Evolutionary conservation across 106 monocot species (phyloP).

Genomic region (Phalaenopsis equestris): DNA sequence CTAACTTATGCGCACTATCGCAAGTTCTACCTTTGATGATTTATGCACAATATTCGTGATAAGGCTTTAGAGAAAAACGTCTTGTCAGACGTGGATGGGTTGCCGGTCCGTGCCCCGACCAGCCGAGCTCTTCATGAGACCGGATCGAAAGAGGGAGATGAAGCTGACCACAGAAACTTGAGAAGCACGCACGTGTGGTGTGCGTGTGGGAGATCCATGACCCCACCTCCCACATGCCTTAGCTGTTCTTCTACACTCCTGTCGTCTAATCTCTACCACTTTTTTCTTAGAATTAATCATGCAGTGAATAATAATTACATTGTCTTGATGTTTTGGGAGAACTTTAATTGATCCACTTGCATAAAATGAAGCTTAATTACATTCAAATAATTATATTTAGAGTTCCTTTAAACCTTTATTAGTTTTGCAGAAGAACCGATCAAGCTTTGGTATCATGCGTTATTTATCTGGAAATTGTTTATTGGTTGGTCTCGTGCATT

Average conservation of each 20-base stretch:
- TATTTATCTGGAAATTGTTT: too few relatives aligned
- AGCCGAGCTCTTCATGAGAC: constrained; percentile 5
- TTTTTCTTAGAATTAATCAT: background rate
- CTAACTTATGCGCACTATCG: background rate
- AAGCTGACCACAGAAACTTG: background rate
- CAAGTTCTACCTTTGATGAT: too few relatives aligned
- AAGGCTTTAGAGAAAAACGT: background rate
- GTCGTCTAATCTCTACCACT: background rate
- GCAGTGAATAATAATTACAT: too few relatives aligned
- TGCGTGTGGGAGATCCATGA: background rate
- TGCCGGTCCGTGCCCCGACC: constrained; percentile 1
- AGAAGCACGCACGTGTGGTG: constrained; percentile 3
- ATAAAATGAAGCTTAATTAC: too few relatives aligned
- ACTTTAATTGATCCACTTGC: too few relatives aligned
- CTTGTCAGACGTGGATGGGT: constrained; percentile 2
- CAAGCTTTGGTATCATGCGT: too few relatives aligned
- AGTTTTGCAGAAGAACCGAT: too few relatives aligned
- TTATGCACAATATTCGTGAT: too few relatives aligned
- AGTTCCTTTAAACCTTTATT: too few relatives aligned
- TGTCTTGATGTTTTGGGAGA: too few relatives aligned
- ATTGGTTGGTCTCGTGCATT: too few relatives aligned
- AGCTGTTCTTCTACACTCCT: background rate
- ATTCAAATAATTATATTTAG: too few relatives aligned
- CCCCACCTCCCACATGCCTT: constrained; percentile 8
- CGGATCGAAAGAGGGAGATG: constrained; percentile 6